These are phyloP conservation scores for Cymbidium sinense DNA, from an alignment of 106 monocot species.

Conservation along the genomic window DNA sequence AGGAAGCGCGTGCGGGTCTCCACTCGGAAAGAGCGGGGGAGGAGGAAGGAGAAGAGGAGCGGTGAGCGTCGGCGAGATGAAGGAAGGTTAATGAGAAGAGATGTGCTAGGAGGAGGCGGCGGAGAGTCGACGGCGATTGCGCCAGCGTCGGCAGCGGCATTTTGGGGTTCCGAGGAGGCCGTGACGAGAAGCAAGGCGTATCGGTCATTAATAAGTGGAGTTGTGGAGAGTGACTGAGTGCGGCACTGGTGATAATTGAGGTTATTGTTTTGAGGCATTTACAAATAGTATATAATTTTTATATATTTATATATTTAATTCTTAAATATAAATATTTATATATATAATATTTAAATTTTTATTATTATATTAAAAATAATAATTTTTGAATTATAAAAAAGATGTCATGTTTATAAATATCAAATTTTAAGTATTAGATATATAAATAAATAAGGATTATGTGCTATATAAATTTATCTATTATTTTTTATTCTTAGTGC, in stretches of 20 bases:
- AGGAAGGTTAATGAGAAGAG: not conserved
- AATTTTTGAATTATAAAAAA: too few relatives aligned
- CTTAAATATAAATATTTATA: too few relatives aligned
- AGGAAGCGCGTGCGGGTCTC: conserved; percentile 67
- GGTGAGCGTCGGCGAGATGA: conserved; percentile 16
- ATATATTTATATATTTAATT: too few relatives aligned
- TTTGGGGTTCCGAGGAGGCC: not conserved
- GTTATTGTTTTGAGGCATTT: not conserved
- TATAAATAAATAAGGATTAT: too few relatives aligned
- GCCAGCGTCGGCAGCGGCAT: not conserved
- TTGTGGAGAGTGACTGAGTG: not conserved
- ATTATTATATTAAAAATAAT: too few relatives aligned
- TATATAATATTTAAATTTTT: too few relatives aligned
- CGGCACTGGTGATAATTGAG: not conserved
- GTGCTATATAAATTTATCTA: too few relatives aligned
- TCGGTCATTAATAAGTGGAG: not conserved
- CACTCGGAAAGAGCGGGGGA: conserved; percentile 73
- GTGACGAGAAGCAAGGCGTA: not conserved
- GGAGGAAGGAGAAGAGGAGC: conserved; percentile 23
- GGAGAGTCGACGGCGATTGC: not conserved
- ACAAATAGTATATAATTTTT: too few relatives aligned
- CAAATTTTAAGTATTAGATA: too few relatives aligned
- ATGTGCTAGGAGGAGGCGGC: not conserved
- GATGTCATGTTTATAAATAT: too few relatives aligned
- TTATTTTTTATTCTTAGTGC: too few relatives aligned